These are phyloP conservation scores for Arabidopsis suecica DNA, from an alignment of 345 rosid genomes.

Conservation along the genomic window DNA sequence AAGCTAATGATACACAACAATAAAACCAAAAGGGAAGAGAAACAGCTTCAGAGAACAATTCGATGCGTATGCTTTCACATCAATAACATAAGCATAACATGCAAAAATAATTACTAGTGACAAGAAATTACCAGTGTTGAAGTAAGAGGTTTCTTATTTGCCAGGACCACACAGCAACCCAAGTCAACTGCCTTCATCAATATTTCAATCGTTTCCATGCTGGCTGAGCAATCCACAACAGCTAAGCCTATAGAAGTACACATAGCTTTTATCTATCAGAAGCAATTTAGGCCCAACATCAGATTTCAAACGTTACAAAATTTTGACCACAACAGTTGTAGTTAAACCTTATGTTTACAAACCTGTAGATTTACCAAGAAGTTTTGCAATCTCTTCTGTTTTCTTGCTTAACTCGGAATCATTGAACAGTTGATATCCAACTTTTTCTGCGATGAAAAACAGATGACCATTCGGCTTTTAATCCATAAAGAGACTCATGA, in stretches of 20 bases:
- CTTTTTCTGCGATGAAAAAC: conserved; percentile 8
- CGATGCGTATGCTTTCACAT: conserved; percentile 1
- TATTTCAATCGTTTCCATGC: conserved; percentile 60
- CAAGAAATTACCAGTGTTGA: conserved; percentile 62
- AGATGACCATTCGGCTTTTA: not conserved
- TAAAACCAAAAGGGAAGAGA: not conserved
- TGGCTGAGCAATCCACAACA: conserved; percentile 89
- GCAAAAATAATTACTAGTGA: conserved; percentile 1
- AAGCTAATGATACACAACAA: not conserved
- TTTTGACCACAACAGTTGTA: not conserved
- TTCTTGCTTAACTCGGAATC: conserved; percentile 50
- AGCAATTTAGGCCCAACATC: not conserved
- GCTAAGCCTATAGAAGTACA: conserved; percentile 62
- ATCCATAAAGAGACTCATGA: not conserved
- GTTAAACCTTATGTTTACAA: conserved; percentile 23
- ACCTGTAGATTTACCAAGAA: conserved; percentile 79
- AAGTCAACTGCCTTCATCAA: conserved; percentile 60
- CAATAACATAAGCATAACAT: not conserved
- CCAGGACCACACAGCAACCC: conserved; percentile 82
- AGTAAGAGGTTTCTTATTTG: conserved; percentile 95
- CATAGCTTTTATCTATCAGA: not conserved
- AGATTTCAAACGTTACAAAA: conserved; percentile 12
- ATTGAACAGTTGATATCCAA: conserved; percentile 49
- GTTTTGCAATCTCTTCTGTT: conserved; percentile 57
- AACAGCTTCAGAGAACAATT: not conserved